Evolutionary conservation across 139 green algal genomes (phyloP).

Genomic region (Protoeuglena noctilucae): DNA sequence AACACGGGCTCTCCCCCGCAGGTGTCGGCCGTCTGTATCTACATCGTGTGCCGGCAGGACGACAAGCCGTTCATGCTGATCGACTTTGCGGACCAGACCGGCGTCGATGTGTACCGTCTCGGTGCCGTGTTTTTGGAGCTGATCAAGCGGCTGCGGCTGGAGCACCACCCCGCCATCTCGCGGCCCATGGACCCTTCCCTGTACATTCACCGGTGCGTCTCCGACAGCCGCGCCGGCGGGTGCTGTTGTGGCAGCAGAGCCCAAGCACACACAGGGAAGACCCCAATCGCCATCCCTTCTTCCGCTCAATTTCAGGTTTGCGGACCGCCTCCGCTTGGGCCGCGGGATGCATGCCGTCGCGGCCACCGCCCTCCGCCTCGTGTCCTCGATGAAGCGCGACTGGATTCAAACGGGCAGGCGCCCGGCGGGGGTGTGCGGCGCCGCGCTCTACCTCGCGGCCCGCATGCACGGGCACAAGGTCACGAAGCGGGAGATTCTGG

Average conservation of each 20-base stretch:
- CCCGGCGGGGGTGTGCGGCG: conserved; percentile 80
- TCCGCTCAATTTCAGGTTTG: background rate
- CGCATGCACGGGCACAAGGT: conserved; percentile 61
- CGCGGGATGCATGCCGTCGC: background rate
- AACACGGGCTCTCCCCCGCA: conserved; percentile 12
- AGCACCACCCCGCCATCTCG: conserved; percentile 63
- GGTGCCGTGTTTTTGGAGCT: conserved; percentile 84
- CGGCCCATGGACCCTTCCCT: conserved; percentile 83
- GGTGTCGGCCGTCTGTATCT: conserved; percentile 84
- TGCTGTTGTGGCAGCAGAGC: background rate
- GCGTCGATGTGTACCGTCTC: conserved; percentile 51
- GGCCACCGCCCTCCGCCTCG: background rate
- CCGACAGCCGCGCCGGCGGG: background rate
- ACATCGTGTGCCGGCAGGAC: conserved; percentile 89
- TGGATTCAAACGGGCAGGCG: conserved; percentile 94
- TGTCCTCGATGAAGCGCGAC: conserved; percentile 88
- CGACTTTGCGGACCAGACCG: conserved; percentile 81
- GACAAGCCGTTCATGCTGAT: conserved; percentile 93
- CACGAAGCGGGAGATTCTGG: background rate
- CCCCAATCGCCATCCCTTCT: background rate
- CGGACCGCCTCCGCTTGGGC: conserved; percentile 1
- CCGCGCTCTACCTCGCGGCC: conserved; percentile 79
- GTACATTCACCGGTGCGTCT: conserved; percentile 55
- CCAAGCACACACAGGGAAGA: background rate
- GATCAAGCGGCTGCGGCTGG: conserved; percentile 63